Evolutionary conservation across 768 basidiomycete genomes (phyloP), one percentile per base, ranked within the genome.

Genomic region (Phaeotremella skinneri): DNA sequence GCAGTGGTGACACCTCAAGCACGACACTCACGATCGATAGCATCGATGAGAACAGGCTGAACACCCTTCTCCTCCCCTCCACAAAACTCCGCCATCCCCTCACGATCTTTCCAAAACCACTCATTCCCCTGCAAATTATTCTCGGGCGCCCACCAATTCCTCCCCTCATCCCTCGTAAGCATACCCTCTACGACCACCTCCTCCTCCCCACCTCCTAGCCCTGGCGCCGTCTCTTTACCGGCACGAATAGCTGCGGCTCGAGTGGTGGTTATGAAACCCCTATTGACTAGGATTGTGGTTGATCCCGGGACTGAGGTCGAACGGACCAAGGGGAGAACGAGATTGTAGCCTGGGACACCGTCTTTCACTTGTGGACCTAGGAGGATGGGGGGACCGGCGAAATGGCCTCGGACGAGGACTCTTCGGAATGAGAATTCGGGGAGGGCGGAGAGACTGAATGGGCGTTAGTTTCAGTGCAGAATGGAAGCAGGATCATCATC

Each of bases 81-180:
- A 17, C 85, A 86, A 63, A 81, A 82, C 50, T 86, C 81, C 5
- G 87, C 85, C 85, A 99, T 91, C 25, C 84, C 82, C 17, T 83
- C 82, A 4, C 91, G 82, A 73, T 98, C 91, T 20, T 84, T 84
- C 89, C 91, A 99, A 69, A 89, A 91, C 93, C 94, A 99, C 74
- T 85, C 83, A 11, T 87, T 87, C 52, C 84, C 81, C 47, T 82
- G 82, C 0, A 89, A 87, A 42, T 84, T 81, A 74, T 99, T 99
- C 52, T 90, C 86, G 17, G 93, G 93, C 2, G 91, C 93, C 75
- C 94, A 99, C 4, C 71, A 72, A 69, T 90, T 90, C 52, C 87
- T 84, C 61, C 69, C 39, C 69, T 79, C 74, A 27, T 87, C 85
- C 1, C 84, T 87, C 55, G 91, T 83, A 55, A 98, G 81, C 89